These are phyloP conservation scores for Neonectria punicea DNA, from an alignment of 2,329 filamentous ascomycete genomes.

Conservation along the genomic window DNA sequence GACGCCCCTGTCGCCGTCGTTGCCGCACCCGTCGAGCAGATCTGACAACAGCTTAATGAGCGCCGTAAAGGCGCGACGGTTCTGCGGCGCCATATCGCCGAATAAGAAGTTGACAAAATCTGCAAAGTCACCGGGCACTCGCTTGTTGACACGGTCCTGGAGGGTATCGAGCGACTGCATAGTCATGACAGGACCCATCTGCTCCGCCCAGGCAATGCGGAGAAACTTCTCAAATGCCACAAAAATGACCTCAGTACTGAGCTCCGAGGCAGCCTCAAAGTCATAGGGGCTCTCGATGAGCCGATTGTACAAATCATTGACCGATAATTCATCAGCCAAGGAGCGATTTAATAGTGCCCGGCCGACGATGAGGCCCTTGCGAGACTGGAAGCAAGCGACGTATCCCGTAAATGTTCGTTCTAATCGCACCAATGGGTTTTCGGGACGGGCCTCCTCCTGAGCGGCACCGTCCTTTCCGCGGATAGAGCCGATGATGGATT, in stretches of 20 bases:
- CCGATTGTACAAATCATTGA: constrained; percentile 91
- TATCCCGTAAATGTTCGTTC: constrained; percentile 90
- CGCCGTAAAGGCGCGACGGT: constrained; percentile 80
- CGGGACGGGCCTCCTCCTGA: constrained; percentile 63
- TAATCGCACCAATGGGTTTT: constrained; percentile 76
- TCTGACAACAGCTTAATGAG: constrained; percentile 89
- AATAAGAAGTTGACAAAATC: constrained; percentile 75
- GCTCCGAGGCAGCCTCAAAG: constrained; percentile 78
- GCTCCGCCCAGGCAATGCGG: constrained; percentile 85
- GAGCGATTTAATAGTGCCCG: constrained; percentile 76
- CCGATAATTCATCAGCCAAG: constrained; percentile 78
- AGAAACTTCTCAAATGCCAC: constrained; percentile 95
- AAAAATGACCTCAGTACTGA: constrained; percentile 85
- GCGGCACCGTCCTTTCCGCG: constrained; percentile 54
- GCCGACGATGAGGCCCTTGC: constrained; percentile 88
- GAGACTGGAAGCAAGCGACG: constrained; percentile 81
- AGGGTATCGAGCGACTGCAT: constrained; percentile 76
- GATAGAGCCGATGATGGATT: constrained; percentile 66
- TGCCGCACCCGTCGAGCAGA: constrained; percentile 87
- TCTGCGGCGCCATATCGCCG: constrained; percentile 74
- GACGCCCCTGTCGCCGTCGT: constrained; percentile 89
- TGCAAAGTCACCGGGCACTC: constrained; percentile 77
- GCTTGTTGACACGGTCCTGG: constrained; percentile 73
- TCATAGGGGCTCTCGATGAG: constrained; percentile 86
- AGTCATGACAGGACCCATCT: constrained; percentile 86